A percentile compares a stretch with the other conserved stretches of the same genome.
Evolutionary conservation across 768 basidiomycete genomes (phyloP).

Genomic region (Hemileccinum impolitum): DNA sequence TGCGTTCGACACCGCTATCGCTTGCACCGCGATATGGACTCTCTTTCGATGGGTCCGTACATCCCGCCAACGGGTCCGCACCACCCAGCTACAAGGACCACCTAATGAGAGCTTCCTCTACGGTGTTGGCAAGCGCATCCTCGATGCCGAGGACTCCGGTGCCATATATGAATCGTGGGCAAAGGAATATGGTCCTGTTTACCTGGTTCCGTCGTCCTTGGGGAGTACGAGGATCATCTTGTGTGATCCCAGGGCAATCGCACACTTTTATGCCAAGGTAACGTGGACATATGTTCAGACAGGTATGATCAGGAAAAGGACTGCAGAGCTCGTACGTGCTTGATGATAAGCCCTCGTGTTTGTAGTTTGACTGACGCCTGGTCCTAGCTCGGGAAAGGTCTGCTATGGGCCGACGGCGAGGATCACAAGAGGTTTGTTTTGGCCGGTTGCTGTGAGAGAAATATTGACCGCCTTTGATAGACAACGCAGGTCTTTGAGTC

Average conservation of each 20-base stretch:
- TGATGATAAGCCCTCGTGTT: not conserved
- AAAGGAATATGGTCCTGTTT: constrained; percentile 16
- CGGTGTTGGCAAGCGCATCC: constrained; percentile 10
- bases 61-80: not conserved
- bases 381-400: constrained; percentile 24
- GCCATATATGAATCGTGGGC: constrained; percentile 23
- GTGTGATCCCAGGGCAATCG: constrained; percentile 40
- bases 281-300: constrained; percentile 40
- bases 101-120: constrained; percentile 15
- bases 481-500: constrained; percentile 36
- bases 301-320: constrained; percentile 28
- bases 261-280: constrained; percentile 13
- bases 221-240: constrained; percentile 13
- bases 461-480: constrained; percentile 8
- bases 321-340: constrained; percentile 21
- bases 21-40: constrained; percentile 1
- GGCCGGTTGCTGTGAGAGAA: not conserved
- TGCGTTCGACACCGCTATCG: not conserved
- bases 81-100: constrained; percentile 19
- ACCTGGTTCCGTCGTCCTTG: constrained; percentile 13
- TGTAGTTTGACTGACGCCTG: not conserved
- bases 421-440: constrained; percentile 39
- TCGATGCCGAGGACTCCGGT: not conserved
- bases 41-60: constrained; percentile 5
- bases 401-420: constrained; percentile 37